phyloP scores from a whole-genome alignment of 495 filamentous ascomycete species.

The Penicillium ucsense region DNA sequence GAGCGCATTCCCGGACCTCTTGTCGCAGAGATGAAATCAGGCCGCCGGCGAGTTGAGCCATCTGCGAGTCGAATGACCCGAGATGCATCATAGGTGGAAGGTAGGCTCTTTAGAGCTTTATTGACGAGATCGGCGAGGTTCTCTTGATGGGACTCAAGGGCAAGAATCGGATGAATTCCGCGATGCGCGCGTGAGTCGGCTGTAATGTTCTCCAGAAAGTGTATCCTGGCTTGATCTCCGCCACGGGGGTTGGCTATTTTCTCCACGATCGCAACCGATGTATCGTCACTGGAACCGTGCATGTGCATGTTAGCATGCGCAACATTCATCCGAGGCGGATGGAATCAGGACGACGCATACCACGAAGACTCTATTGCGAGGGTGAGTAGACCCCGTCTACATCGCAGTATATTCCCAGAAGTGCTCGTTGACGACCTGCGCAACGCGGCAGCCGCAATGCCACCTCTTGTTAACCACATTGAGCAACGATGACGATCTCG shows the following conservation, averaged over 20 bases:
- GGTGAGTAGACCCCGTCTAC: slow-evolving; percentile 46
- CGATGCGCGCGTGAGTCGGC: slow-evolving; percentile 58
- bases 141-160: slow-evolving; percentile 63
- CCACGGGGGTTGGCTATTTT: slow-evolving; percentile 27
- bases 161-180: slow-evolving; percentile 69
- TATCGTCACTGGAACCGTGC: slow-evolving; percentile 61
- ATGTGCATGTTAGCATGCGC: too few relatives aligned
- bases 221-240: slow-evolving; percentile 40
- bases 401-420: slow-evolving; percentile 3
- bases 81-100: slow-evolving; percentile 18
- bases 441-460: slow-evolving; percentile 7
- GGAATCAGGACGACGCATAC: slow-evolving; percentile 18
- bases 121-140: slow-evolving; percentile 56
- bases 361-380: slow-evolving; percentile 95
- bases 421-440: slow-evolving; percentile 10
- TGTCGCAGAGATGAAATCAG: slow-evolving; percentile 78
- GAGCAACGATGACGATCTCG: background rate
- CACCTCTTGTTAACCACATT: slow-evolving; percentile 22
- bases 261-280: slow-evolving; percentile 77
- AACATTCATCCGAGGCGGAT: too few relatives aligned
- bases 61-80: slow-evolving; percentile 12
- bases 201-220: slow-evolving; percentile 76
- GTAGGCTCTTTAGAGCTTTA: slow-evolving; percentile 49
- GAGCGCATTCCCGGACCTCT: slow-evolving; percentile 82
- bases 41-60: slow-evolving; percentile 35